These are phyloP conservation scores for Epicoccum nigrum DNA, from an alignment of 2,329 filamentous ascomycete genomes.

Conservation along the genomic window DNA sequence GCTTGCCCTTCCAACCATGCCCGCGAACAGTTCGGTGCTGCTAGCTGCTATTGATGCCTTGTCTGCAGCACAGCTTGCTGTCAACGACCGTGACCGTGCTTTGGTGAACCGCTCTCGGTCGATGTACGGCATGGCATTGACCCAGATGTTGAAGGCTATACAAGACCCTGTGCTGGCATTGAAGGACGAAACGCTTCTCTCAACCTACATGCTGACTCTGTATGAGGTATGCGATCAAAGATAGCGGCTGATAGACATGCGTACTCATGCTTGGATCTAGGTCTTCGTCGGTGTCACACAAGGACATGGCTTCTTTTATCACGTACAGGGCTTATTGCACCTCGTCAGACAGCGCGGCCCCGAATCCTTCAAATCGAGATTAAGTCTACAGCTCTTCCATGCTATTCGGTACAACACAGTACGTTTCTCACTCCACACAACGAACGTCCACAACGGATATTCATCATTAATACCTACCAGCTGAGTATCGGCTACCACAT, in stretches of 20 bases:
- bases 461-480: slow-evolving; percentile 25
- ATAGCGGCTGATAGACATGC: neutral
- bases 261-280: slow-evolving; percentile 16
- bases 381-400: slow-evolving; percentile 43
- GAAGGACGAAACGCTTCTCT: slow-evolving; percentile 44
- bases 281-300: slow-evolving; percentile 44
- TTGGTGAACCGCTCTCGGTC: slow-evolving; percentile 44
- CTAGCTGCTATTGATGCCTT: slow-evolving; percentile 42
- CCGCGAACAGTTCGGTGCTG: slow-evolving; percentile 39
- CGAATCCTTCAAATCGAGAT: slow-evolving; percentile 34
- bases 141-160: slow-evolving; percentile 40
- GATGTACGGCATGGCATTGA: slow-evolving; percentile 43
- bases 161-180: slow-evolving; percentile 33
- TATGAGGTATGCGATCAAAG: slow-evolving; percentile 35
- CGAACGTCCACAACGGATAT: too few species aligned
- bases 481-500: slow-evolving; percentile 44
- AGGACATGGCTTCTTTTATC: slow-evolving; percentile 47
- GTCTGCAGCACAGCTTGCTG: slow-evolving; percentile 44
- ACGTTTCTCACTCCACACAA: neutral
- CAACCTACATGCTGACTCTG: slow-evolving; percentile 43
- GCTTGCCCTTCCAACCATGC: slow-evolving; percentile 39
- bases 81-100: slow-evolving; percentile 35
- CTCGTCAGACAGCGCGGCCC: slow-evolving; percentile 42
- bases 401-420: slow-evolving; percentile 47
- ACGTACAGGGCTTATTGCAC: slow-evolving; percentile 44